A percentile compares a stretch with the other conserved stretches of the same genome.
These are phyloP conservation scores for Tuber magnatum DNA, from an alignment of 495 filamentous ascomycete species.

Conservation along the genomic window DNA sequence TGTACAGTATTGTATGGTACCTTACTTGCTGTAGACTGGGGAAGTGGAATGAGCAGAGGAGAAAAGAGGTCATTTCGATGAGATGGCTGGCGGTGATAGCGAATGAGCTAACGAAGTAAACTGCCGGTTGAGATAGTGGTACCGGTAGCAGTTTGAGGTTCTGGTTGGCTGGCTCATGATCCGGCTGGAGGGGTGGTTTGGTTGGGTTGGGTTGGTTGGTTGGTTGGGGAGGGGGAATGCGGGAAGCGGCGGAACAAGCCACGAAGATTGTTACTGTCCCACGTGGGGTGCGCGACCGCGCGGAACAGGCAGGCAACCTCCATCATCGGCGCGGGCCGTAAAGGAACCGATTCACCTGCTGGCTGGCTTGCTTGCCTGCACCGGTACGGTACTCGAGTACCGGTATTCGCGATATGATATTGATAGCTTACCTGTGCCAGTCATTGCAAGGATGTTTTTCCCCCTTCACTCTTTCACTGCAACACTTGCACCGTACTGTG, in stretches of 20 bases:
- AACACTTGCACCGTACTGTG: not conserved
- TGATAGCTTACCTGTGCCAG: not conserved
- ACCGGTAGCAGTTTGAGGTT: not conserved
- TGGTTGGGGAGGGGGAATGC: not conserved
- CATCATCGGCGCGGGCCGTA: not conserved
- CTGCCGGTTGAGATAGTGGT: not conserved
- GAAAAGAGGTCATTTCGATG: not conserved
- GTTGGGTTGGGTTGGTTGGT: not conserved
- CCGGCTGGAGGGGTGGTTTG: not conserved
- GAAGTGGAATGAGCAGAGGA: not conserved
- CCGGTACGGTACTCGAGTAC: too few relatives aligned
- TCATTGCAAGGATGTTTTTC: not conserved
- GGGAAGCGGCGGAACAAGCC: not conserved
- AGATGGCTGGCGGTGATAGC: not conserved
- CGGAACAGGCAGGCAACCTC: not conserved
- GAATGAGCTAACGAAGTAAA: not conserved
- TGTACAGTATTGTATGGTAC: too few relatives aligned
- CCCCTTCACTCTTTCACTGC: not conserved
- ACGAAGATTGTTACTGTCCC: not conserved
- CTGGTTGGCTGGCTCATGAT: not conserved
- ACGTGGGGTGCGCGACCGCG: not conserved
- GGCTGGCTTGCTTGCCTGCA: too few relatives aligned
- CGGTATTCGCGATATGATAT: not conserved
- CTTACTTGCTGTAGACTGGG: too few relatives aligned
- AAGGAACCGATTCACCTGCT: conserved; percentile 3